Base-by-base conservation (phyloP, 495 filamentous ascomycete genomes). In the Neurospora intermedia region DNA sequence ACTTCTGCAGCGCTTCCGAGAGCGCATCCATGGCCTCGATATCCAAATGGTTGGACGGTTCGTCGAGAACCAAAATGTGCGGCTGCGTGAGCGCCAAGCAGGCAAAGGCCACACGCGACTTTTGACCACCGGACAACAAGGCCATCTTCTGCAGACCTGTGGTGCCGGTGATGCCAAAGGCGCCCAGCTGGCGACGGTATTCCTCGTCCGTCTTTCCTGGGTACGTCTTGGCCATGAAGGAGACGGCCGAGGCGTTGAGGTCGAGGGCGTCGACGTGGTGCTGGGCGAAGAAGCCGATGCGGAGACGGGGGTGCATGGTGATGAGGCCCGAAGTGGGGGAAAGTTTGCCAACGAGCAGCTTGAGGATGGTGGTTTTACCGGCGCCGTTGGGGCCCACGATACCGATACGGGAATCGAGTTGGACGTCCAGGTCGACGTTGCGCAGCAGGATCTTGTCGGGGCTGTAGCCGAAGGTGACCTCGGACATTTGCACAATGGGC, bases 1-100 rank as follows among this genome's bases (percentile, higher is more conserved):
- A 99, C 73, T 90, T 88, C 76, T 88, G 86, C 69, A 99, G 86
- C 35, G 96, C 96, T 46, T 90, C 88, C 1, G 91, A 88, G 18
- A 99, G 82, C 13, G 96, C 96, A 83, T 99, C 96, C 96, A 99
- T 99, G 73, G 96, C 96, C 81, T 99, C 96, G 77, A 99, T 98
- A 89, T 99, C 96, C 78, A 99, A 84, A 77, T 99, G 96, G 84
- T 99, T 99, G 71, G 92, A 96, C 78, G 96, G 96, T 80, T 99
- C 96, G 87, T 99, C 96, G 59, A 99, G 92, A 70, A 99, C 96
- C 35, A 99, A 85, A 75, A 99, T 98, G 80, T 99, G 96, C 18
- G 96, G 96, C 81, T 98, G 97, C 31, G 89, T 92, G 70, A 99
- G 83, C 3, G 93, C 94, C 70, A 99, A 84, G 78, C 94, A 97